Conservation (phyloP, 768 basidiomycete genomes). For the Cubamyces sp. region DNA sequence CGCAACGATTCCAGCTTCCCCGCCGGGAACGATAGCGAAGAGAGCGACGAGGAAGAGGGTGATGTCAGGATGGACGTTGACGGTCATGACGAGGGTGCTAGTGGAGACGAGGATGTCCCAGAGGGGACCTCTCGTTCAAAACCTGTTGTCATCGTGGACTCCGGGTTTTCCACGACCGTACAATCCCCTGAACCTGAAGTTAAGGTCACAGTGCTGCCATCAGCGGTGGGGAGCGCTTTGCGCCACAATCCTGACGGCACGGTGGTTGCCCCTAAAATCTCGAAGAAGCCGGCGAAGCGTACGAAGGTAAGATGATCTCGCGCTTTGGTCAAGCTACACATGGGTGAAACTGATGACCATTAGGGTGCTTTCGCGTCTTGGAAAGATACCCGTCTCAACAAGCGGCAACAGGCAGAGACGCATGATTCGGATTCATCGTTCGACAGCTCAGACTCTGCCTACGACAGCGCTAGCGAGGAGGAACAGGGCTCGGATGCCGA, state of each 20-base stretch:
- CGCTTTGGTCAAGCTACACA: too few species aligned
- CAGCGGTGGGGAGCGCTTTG: constrained; percentile 58
- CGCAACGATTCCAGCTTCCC: constrained; percentile 1
- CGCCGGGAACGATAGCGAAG: constrained; percentile 18
- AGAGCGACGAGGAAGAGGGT: constrained; percentile 40
- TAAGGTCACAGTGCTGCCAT: neutral
- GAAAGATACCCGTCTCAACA: constrained; percentile 39
- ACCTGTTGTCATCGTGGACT: constrained; percentile 32
- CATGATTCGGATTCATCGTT: constrained; percentile 63
- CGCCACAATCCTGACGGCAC: constrained; percentile 69
- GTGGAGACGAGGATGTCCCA: constrained; percentile 15
- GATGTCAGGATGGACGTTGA: constrained; percentile 27
- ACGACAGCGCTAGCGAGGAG: constrained; percentile 43
- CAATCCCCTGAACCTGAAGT: constrained; percentile 18
- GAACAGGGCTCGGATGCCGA: constrained; percentile 31
- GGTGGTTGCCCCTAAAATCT: constrained; percentile 48
- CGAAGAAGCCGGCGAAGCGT: constrained; percentile 47
- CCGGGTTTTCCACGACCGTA: constrained; percentile 26
- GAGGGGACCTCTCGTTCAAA: constrained; percentile 28
- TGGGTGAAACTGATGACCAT: neutral
- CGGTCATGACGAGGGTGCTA: neutral
- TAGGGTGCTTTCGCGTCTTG: constrained; percentile 54
- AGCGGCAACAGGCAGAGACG: constrained; percentile 22
- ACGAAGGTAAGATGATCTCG: constrained; percentile 42
- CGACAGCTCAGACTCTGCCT: constrained; percentile 79